Base-by-base conservation (phyloP, 495 filamentous ascomycete genomes). In the Neurospora hispaniola region DNA sequence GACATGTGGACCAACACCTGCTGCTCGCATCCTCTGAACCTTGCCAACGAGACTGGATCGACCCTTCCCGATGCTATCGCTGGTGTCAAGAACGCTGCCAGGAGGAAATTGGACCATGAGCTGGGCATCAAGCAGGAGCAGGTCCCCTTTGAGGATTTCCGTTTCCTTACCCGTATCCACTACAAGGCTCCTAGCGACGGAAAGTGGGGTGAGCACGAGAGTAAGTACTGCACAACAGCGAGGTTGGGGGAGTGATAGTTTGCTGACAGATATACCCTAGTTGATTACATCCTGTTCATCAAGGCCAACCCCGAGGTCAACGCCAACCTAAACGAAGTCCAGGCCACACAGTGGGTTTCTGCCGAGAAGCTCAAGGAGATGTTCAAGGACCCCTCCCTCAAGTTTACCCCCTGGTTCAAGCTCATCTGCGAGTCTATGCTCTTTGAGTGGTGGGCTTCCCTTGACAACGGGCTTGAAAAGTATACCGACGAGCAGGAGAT, bases 1-100 rank as follows among this genome's bases (percentile, higher is more conserved):
- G 92, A 94, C 80, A 94, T 97, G 93, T 99, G 96, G 96, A 99
- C 96, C 72, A 99, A 99, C 83, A 99, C 96, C 46, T 99, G 96
- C 88, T 99, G 96, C 85, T 99, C 96, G 41, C 96, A 99, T 82
- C 96, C 96, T 10, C 86, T 99, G 71, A 93, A 93, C 40, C 91
- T 98, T 71, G 91, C 96, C 23, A 91, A 89, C 27, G 96, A 99
- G 87, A 97, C 93, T 3, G 96, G 96, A 71, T 88, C 90, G 14
- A 91, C 93, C 79, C 86, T 99, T 27, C 90, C 89, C 31, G 90
- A 91, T 73, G 91, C 94, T 0, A 86, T 97, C 27, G 81, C 87
- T 74, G 96, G 96, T 5, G 96, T 96, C 74, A 94, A 93, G 84
- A 88, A 92, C 42, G 96, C 96, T 27, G 96, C 96, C 35, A 91